Percentiles rank a stretch among this genome's conserved stretches.
Conservation (phyloP, 768 basidiomycete species). For the Phanerochaete sordida region DNA sequence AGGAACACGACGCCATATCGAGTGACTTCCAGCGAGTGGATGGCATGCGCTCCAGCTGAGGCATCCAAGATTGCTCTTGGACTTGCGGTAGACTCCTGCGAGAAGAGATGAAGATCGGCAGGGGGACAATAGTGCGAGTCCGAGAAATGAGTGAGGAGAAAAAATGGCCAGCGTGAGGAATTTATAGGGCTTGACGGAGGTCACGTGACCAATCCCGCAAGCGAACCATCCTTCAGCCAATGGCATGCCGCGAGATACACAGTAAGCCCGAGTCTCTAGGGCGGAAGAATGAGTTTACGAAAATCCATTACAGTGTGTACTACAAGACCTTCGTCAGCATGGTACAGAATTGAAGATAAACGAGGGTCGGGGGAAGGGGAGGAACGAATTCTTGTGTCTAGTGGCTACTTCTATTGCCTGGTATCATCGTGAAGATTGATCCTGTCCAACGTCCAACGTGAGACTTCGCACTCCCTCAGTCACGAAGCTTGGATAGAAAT, state of each 20-base stretch:
- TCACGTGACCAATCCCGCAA: not conserved
- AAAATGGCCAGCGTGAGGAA: not conserved
- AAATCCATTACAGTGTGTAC: not conserved
- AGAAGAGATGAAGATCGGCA: slow-evolving; percentile 24
- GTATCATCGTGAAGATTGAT: slow-evolving; percentile 2
- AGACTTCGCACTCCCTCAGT: too few relatives aligned
- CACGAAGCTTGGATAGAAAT: too few relatives aligned
- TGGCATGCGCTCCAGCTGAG: slow-evolving; percentile 35
- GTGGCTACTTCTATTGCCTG: slow-evolving; percentile 4
- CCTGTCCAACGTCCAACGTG: too few relatives aligned
- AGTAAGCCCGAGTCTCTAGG: too few relatives aligned
- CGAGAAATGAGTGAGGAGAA: slow-evolving; percentile 30
- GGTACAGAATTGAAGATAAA: not conserved
- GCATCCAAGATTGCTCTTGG: slow-evolving; percentile 26
- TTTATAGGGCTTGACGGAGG: not conserved
- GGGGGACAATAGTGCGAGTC: slow-evolving; percentile 40
- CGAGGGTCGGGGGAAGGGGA: not conserved
- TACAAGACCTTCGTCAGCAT: not conserved
- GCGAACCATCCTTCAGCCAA: too few relatives aligned
- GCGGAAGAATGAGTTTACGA: too few relatives aligned
- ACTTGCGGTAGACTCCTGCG: slow-evolving; percentile 39
- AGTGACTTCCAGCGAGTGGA: slow-evolving; percentile 17
- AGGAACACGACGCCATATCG: slow-evolving; percentile 32
- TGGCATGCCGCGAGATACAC: too few relatives aligned
- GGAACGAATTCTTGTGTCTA: not conserved